Evolutionary conservation across 371 early-diverging fungal species (phyloP), one percentile per base, ranked within the genome.

Genomic region (Lichtheimia corymbifera): DNA sequence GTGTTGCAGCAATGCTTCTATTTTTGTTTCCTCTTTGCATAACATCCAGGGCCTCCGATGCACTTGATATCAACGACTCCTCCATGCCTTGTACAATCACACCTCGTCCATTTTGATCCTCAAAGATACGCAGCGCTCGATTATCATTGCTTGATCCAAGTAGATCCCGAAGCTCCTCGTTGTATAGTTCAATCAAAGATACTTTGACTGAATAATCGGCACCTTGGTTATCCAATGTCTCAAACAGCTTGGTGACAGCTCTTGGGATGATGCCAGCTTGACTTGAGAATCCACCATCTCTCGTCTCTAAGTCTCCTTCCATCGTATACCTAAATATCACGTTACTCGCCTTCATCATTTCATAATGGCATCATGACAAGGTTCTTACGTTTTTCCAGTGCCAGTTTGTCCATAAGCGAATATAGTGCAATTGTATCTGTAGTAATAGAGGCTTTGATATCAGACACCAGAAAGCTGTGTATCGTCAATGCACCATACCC

Each of bases 391-490:
- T 64, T 93, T 93, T 50, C 97, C 97, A 0, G 96, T 93, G 30
- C 96, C 96, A 1, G 96, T 97, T 73, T 95, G 91, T 4, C 93
- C 98, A 68, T 97, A 98, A 3, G 97, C 97, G 73, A 98, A 95
- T 24, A 97, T 90, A 24, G 97, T 97, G 72, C 97, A 96, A 74
- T 95, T 97, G 76, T 90, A 97, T 5, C 98, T 84, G 47, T 53
- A 51, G 2, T 1, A 35, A 28, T 28, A 28, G n/a, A 22, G 22
- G 4, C 35, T 11, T 35, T 35, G 35, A 9, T 22, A 22, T 35
- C 35, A 35, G 35, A 0, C 4, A 9, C 35, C 2, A 35, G 11
- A 35, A 35, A 0, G 35, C 5, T 35, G 1, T 35, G 4, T 0
- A 28, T 28, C 4, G 22, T 28, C 28, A 35, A 54, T 30, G 30